Base-by-base conservation (phyloP, 306 rosid species). In the Acacia confusa region DNA sequence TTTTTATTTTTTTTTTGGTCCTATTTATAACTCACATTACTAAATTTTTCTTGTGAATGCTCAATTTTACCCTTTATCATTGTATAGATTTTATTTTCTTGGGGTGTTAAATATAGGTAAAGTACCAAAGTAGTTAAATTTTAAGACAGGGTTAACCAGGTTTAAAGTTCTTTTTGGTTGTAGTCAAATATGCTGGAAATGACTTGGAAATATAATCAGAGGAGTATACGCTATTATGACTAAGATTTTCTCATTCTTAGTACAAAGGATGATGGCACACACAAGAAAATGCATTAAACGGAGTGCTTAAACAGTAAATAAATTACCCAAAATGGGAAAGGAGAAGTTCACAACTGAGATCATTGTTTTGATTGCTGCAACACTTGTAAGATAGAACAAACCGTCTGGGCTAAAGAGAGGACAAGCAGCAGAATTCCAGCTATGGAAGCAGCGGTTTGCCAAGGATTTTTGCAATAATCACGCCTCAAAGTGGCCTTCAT, bases 331-430 rank as follows among this genome's bases (percentile, higher is more conserved):
- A 45, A 36, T 1, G 3, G 8, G 28, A 16, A 27, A 43, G 3
- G 14, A 44, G 34, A 11, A 24, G 22, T 6, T 71, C 60, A 13
- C 3, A 2, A 13, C 1, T 7, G 22, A 0, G 60, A 19, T 58
- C 67, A 12, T 55, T 77, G 1, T 0, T 9, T n/a, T 1, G 14
- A 45, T 2, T 77, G 44, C 10, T 27, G 65, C 17, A 73, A 4
- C 17, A 78, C 71, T 58, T 74, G 83, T 38, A 85, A 40, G 48
- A 86, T 74, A 60, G 63, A 55, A 55, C 25, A 6, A 9, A 55
- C 13, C 2, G 13, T 2, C n/a, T 55, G 63, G 11, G 13, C 2
- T 55, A 55, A 20, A 55, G 63, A 6, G 63, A 55, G 63, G n/a
- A 20, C 1, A 7, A 55, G 63, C 27, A 55, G 25, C 24, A 55